phyloP scores from a whole-genome alignment of 192 early-diverging fungal genomes.

The Pilobolus umbonatus region DNA sequence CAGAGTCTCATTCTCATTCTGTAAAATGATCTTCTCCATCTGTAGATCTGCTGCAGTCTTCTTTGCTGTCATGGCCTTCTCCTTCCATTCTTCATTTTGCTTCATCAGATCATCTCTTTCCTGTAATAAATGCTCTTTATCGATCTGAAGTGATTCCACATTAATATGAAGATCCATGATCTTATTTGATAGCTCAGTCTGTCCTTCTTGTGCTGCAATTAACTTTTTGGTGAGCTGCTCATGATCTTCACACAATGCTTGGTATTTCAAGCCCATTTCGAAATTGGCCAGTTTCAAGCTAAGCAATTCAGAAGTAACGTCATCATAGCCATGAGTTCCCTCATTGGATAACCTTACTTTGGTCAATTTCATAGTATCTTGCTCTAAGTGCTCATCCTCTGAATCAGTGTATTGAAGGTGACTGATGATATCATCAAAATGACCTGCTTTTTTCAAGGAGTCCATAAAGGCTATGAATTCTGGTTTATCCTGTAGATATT shows the following conservation, averaged over 20 bases:
- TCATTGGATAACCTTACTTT: conserved; percentile 4
- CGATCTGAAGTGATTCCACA: conserved; percentile 27
- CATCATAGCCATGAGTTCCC: not conserved
- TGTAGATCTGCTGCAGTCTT: conserved; percentile 33
- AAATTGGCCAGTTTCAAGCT: conserved; percentile 36
- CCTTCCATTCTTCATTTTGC: conserved; percentile 24
- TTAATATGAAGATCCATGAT: conserved; percentile 19
- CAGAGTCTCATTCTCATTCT: conserved; percentile 13
- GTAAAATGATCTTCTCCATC: conserved; percentile 27
- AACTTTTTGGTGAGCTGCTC: conserved; percentile 22
- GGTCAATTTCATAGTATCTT: conserved; percentile 2
- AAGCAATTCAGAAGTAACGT: conserved; percentile 33
- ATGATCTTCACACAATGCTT: conserved; percentile 29
- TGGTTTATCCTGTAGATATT: conserved; percentile 12
- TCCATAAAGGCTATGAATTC: conserved; percentile 27
- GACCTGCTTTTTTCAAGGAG: conserved; percentile 20
- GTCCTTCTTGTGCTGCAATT: conserved; percentile 14
- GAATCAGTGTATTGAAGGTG: not conserved
- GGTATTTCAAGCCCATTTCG: conserved; percentile 38
- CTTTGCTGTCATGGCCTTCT: conserved; percentile 23
- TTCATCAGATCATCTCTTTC: conserved; percentile 21
- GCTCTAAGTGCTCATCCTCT: not conserved
- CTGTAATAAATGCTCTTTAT: conserved; percentile 20
- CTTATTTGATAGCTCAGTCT: conserved; percentile 31
- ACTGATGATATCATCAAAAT: conserved; percentile 22